Conservation (phyloP, 257 asterid genomes). For the Ballota nigra region DNA sequence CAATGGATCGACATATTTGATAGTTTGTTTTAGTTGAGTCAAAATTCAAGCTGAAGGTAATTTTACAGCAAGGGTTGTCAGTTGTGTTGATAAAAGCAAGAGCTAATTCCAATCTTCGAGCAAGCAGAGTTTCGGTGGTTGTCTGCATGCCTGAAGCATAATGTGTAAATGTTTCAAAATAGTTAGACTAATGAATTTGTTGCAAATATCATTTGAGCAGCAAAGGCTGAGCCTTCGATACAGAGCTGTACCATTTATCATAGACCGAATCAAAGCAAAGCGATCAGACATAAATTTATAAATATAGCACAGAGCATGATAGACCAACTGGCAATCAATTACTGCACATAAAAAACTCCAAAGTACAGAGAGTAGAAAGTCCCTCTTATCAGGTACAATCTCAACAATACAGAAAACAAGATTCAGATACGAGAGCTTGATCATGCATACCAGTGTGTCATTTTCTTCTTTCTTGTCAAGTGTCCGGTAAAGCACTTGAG, state of each 20-base stretch:
- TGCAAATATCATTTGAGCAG: neutral
- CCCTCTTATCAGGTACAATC: conserved; percentile 13
- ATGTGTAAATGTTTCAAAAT: neutral
- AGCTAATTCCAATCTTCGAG: conserved; percentile 1
- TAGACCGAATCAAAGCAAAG: neutral
- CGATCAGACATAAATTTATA: too few species aligned
- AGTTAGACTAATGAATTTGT: conserved; percentile 2
- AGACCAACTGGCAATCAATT: neutral
- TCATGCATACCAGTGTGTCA: conserved; percentile 46
- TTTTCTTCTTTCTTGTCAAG: conserved; percentile 51
- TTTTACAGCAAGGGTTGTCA: neutral
- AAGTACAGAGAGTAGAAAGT: neutral
- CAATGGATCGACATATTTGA: neutral
- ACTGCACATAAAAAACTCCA: neutral
- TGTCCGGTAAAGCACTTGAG: conserved; percentile 54
- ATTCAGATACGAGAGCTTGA: neutral
- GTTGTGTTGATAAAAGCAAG: conserved; percentile 9
- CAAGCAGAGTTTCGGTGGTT: neutral
- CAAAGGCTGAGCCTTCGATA: neutral
- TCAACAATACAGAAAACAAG: neutral
- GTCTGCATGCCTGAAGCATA: neutral
- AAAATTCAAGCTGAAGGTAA: neutral
- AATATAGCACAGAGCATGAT: neutral
- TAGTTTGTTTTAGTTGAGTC: neutral
- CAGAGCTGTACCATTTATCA: conserved; percentile 4